Base-by-base conservation (phyloP, 768 basidiomycete species). In the Suillus bovinus region DNA sequence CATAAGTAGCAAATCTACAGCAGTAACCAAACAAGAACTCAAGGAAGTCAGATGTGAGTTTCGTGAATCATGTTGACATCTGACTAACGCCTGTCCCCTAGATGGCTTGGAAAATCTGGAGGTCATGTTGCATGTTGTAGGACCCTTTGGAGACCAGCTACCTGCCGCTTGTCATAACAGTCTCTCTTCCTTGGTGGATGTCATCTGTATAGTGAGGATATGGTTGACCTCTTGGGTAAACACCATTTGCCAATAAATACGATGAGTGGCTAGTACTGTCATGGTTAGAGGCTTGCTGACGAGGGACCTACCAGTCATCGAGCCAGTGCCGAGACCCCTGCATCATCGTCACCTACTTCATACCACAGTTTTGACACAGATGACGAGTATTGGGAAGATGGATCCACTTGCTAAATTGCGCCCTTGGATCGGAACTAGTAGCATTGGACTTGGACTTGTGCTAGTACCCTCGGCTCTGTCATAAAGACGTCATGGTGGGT, bases 71-170 rank as follows among this genome's bases (percentile, higher is more conserved):
- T 16, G 10, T 10, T 9, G 6, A 44, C 33, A 49, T 34, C 50
- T 29, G 61, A 47, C 68, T 70, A 13, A 72, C 31, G 24, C 29
- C 17, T 53, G 41, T 42, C 46, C 39, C 44, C 0, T 63, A 94
- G 96, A 93, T 73, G 87, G 87, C 2, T 79, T 99, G 29, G 96
- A 99, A 71, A 96, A 94, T 69, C 78, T 99, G 38, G 95, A 98
- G 73, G 84, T 87, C 22, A 95, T 96, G 87, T 80, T 99, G 20
- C 82, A 84, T 61, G 86, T 96, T 59, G 84, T 99, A 56, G 84
- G 86, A 31, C 84, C 87, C 11, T 93, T 92, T 64, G 90, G 94
- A 14, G 89, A 94, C 60, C 87, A 89, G 31, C 79, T 99, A 1
- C 96, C 96, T 20, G 70, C 81, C 24, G 80, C 87, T 4, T 99